Conservation (phyloP, 352 stramenopile species). For the Globisporangium uncinulatum region DNA sequence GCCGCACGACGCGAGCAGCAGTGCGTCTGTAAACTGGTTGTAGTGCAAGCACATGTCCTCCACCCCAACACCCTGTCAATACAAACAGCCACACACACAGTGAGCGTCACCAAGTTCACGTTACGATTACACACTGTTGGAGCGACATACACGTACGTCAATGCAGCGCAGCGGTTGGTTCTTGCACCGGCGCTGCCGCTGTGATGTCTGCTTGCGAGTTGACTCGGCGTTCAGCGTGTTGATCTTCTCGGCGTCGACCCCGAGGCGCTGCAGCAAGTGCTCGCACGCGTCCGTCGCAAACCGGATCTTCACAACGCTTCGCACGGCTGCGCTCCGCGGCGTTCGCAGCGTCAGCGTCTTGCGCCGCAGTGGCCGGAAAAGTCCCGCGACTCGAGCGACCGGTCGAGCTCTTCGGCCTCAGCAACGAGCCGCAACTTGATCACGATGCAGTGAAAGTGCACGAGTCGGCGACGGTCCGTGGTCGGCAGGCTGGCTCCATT, state of each 20-base stretch:
- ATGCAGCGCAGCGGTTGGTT: constrained; percentile 49
- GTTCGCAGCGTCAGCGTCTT: constrained; percentile 61
- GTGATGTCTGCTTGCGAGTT: constrained; percentile 35
- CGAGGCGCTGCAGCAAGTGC: constrained; percentile 92
- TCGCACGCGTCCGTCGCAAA: constrained; percentile 95
- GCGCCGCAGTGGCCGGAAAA: constrained; percentile 90
- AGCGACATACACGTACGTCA: constrained; percentile 45
- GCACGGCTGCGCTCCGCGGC: constrained; percentile 75
- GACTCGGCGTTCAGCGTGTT: constrained; percentile 76
- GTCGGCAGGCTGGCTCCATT: constrained; percentile 45
- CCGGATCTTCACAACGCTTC: constrained; percentile 91
- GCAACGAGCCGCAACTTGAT: constrained; percentile 79
- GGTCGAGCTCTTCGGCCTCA: constrained; percentile 88
- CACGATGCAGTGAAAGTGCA: constrained; percentile 80
- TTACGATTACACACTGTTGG: not conserved
- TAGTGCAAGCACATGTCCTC: constrained; percentile 92
- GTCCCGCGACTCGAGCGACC: constrained; percentile 85
- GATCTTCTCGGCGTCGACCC: constrained; percentile 92
- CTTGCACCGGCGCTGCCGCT: constrained; percentile 15
- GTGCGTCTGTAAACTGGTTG: constrained; percentile 94
- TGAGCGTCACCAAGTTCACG: constrained; percentile 4
- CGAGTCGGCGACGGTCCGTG: constrained; percentile 52
- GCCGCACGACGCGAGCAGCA: constrained; percentile 92
- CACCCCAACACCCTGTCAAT: constrained; percentile 41
- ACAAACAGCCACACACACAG: constrained; percentile 4